Conservation (phyloP, 257 asterid species). For the Scutellaria baicalensis region DNA sequence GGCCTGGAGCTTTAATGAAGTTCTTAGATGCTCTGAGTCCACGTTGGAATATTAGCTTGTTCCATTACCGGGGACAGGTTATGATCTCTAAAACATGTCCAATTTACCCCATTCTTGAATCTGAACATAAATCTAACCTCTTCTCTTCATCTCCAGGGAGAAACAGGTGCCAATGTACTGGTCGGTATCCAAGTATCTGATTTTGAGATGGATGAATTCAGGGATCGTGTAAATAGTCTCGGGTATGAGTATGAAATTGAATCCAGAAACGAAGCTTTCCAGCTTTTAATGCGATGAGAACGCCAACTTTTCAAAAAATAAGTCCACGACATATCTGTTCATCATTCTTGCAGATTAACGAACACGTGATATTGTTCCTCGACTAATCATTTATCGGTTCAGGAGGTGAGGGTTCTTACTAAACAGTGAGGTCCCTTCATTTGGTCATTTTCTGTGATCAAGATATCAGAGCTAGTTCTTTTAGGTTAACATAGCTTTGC, state of each 20-base stretch:
- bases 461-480: slow-evolving; percentile 1
- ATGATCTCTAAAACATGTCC: background rate
- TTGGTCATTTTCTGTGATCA: background rate
- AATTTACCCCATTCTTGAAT: background rate
- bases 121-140: background rate
- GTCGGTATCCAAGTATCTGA: slow-evolving; percentile 77
- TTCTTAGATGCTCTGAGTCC: slow-evolving; percentile 84
- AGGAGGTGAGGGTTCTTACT: background rate
- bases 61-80: slow-evolving; percentile 96
- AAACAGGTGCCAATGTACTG: slow-evolving; percentile 79
- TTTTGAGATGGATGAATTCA: slow-evolving; percentile 59
- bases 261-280: slow-evolving; percentile 56
- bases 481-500: background rate
- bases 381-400: background rate
- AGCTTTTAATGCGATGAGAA: slow-evolving; percentile 58
- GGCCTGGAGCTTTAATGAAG: slow-evolving; percentile 78
- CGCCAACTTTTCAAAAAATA: background rate
- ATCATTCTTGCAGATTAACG: background rate
- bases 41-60: slow-evolving; percentile 94
- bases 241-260: slow-evolving; percentile 74
- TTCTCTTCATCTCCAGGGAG: slow-evolving; percentile 49
- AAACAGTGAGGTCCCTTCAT: background rate
- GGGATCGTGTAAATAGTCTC: slow-evolving; percentile 43
- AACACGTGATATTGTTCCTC: background rate
- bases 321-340: background rate